A percentile compares a stretch with the other conserved stretches of the same genome.
These are phyloP conservation scores for Yamadazyma membranifaciens DNA, from an alignment of 1,139 yeast species.

Conservation along the genomic window DNA sequence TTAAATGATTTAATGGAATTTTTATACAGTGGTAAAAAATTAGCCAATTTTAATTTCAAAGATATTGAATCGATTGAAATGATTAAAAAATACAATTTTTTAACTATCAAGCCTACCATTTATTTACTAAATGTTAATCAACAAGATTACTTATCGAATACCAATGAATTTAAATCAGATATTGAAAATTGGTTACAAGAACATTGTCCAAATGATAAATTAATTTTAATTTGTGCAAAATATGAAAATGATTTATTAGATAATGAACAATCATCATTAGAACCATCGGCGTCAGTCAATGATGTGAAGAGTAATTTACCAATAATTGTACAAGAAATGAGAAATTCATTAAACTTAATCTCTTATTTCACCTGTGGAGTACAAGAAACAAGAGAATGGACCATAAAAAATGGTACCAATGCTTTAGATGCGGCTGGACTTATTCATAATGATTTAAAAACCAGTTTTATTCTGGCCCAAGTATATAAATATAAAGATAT, in stretches of 20 bases:
- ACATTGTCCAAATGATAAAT: conserved; percentile 54
- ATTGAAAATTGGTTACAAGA: conserved; percentile 54
- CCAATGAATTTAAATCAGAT: conserved; percentile 43
- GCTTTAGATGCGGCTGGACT: conserved; percentile 96
- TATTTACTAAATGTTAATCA: conserved; percentile 59
- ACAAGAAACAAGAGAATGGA: conserved; percentile 91
- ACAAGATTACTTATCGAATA: conserved; percentile 46
- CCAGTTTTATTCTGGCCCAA: conserved; percentile 81
- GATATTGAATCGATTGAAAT: conserved; percentile 52
- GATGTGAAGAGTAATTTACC: conserved; percentile 39
- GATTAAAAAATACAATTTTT: conserved; percentile 56
- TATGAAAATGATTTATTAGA: conserved; percentile 46
- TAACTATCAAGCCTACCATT: conserved; percentile 72
- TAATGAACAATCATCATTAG: conserved; percentile 15
- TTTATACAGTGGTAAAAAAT: conserved; percentile 59
- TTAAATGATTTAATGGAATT: conserved; percentile 49
- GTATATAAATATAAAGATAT: conserved; percentile 83
- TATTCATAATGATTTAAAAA: conserved; percentile 84
- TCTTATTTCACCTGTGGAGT: conserved; percentile 93
- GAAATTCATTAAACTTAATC: conserved; percentile 64
- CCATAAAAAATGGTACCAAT: conserved; percentile 69
- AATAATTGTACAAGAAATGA: conserved; percentile 55
- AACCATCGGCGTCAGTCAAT: conserved; percentile 15
- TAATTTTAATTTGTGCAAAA: conserved; percentile 59
- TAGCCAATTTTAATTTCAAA: conserved; percentile 48